Percentiles rank a stretch among this genome's conserved stretches.
Evolutionary conservation across 768 basidiomycete genomes (phyloP).

Genomic region (Imleria badia): DNA sequence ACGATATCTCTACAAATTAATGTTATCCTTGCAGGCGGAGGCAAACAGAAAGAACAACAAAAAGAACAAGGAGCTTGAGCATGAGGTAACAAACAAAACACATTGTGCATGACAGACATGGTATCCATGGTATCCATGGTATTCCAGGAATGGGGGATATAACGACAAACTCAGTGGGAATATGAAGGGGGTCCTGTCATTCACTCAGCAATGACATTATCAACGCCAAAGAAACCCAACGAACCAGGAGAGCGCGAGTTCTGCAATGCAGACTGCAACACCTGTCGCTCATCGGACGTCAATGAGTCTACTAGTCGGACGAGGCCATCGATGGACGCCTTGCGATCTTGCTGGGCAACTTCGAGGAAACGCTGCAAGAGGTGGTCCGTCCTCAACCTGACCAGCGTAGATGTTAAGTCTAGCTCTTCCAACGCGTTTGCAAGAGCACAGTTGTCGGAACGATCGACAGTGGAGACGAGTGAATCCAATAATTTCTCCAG

Average conservation of each 20-base stretch:
- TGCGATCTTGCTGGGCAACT: slow-evolving; percentile 71
- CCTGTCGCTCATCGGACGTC: slow-evolving; percentile 67
- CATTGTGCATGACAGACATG: not conserved
- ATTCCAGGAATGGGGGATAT: slow-evolving; percentile 4
- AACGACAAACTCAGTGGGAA: slow-evolving; percentile 21
- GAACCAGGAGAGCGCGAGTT: slow-evolving; percentile 59
- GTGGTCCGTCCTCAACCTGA: slow-evolving; percentile 68
- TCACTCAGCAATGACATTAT: slow-evolving; percentile 2
- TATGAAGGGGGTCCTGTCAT: slow-evolving; percentile 43
- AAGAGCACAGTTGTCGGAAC: slow-evolving; percentile 53
- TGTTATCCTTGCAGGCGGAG: slow-evolving; percentile 4
- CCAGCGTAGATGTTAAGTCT: slow-evolving; percentile 60
- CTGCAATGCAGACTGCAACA: slow-evolving; percentile 61
- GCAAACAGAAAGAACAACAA: slow-evolving; percentile 6
- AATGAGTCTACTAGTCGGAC: slow-evolving; percentile 71
- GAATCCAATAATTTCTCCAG: slow-evolving; percentile 63
- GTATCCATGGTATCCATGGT: slow-evolving; percentile 10
- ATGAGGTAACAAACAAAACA: not conserved
- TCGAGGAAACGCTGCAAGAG: slow-evolving; percentile 65
- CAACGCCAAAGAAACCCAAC: slow-evolving; percentile 20
- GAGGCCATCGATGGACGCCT: slow-evolving; percentile 73
- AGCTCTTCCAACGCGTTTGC: slow-evolving; percentile 70
- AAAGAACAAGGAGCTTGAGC: not conserved
- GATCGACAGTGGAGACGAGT: slow-evolving; percentile 54
- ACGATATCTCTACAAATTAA: slow-evolving; percentile 18